Conservation (phyloP, 129 eudicot species). For the Flaveria sonorensis region DNA sequence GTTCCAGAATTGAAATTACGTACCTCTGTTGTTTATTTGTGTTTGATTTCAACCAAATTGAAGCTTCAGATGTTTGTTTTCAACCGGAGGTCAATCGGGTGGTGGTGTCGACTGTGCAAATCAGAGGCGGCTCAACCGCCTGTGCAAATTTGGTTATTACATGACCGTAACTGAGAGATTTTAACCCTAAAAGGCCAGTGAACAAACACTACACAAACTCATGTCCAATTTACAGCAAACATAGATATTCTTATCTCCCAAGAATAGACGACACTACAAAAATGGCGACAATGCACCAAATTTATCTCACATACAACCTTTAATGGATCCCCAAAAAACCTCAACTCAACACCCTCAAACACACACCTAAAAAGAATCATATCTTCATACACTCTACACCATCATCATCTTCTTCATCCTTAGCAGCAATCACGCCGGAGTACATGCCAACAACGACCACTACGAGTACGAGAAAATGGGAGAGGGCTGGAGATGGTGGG, state of each 20-base stretch:
- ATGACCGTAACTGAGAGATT: too few species aligned
- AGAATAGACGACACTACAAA: conserved; percentile 12
- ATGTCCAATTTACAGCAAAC: not conserved
- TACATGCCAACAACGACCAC: conserved; percentile 22
- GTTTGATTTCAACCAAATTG: too few species aligned
- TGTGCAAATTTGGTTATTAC: too few species aligned
- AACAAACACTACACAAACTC: too few species aligned
- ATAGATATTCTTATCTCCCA: not conserved
- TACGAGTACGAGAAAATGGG: conserved; percentile 45
- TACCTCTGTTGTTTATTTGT: too few species aligned
- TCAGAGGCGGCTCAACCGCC: too few species aligned
- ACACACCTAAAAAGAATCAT: not conserved
- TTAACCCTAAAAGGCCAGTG: too few species aligned
- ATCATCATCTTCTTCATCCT: conserved; percentile 12
- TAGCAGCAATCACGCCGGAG: conserved; percentile 31
- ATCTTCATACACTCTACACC: conserved; percentile 12
- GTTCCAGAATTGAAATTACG: too few species aligned
- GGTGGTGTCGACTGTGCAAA: too few species aligned
- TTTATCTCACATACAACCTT: conserved; percentile 30
- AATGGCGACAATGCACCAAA: conserved; percentile 41
- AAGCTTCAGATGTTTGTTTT: too few species aligned
- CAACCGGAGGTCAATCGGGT: too few species aligned
- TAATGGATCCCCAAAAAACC: conserved; percentile 25
- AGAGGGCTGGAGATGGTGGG: too few species aligned
- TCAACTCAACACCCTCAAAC: conserved; percentile 6